Evolutionary conservation across 345 rosid species (phyloP), one percentile per base, ranked within the genome.

Genomic region (Carallia brachiata): DNA sequence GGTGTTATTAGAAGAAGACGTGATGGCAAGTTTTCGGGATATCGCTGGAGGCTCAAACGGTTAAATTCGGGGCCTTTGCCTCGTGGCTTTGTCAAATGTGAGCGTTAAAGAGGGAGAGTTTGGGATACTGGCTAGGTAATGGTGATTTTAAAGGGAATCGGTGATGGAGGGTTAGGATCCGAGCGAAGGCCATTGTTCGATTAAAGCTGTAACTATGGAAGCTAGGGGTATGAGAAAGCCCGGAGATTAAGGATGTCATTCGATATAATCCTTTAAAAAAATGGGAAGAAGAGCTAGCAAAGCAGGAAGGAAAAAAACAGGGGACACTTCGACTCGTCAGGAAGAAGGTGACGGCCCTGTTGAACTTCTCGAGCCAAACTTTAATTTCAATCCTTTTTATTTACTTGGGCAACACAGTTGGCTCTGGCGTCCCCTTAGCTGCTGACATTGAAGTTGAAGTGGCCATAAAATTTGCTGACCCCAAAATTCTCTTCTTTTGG

Each of bases 1-100:
- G 37, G 73, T 64, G 60, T 69, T 75, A 5, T 80, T 58, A 6
- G 80, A 39, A 23, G 23, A 23, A 16, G 34, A 1, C 54, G 50
- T 9, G 72, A 53, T 0, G 47, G n/a, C 27, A 15, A 15, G 34
- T 30, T 28, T 63, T 18, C 6, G 67, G 36, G 13, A 15, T 37
- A 47, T 67, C 5, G 60, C 68, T 61, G 63, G 85, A 68, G 34
- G 86, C 84, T 15, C 63, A 75, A 63, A 75, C 80, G n/a, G 77
- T 70, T 72, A 73, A 53, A 10, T 34, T 70, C 53, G 59, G 44
- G 73, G 63, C 71, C 52, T 32, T 67, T 56, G 71, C 73, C 0
- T 64, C 47, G 69, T 23, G 23, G 44, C 37, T 37, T 47, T 13
- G 52, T 18, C 12, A 67, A 65, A 40, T 1, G 60, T 0, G 40